Evolutionary conservation across 345 rosid species (phyloP), one percentile per base, ranked within the genome.

Genomic region (Pistacia vera): DNA sequence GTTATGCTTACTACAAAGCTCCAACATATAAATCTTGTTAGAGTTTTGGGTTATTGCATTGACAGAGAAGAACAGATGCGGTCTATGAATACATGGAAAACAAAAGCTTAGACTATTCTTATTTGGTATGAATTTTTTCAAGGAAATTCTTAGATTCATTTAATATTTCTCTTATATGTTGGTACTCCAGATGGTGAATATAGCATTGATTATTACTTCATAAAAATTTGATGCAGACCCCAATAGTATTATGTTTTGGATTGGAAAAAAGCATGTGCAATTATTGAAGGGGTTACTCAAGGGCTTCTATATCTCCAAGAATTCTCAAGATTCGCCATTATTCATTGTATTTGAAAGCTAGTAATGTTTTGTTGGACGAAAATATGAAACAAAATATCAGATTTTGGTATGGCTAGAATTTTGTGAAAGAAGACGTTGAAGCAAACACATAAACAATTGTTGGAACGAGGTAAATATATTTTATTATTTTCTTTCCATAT

Each of bases 341-440:
- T 70, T 70, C 74, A 70, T 13, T 12, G 74, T 36, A 70, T 13
- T 5, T 70, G 4, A 70, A 70, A 70, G 36, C 64, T 8, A 70
- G 64, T 17, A 70, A 70, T 16, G 13, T 83, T 77, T 64, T 88
- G 30, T 73, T 85, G n/a, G 87, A 87, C 13, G 17, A 54, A 0
- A 52, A 80, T 2, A 80, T 80, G 88, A 87, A 81, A 38, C 74
- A 83, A 72, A 81, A 87, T 87, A 69, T 87, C 86, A 22, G 84
- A 87, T 76, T 85, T 87, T 71, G 88, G 90, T 1, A 66, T 85
- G 69, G 87, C 88, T 2, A 87, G 75, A 72, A 73, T 80, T 66
- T 85, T 85, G 35, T 52, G 36, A 87, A 85, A 80, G 78, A 78
- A 22, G 75, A n/a, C 2, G 8, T n/a, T 4, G 86, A 87, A 70